phyloP scores from a whole-genome alignment of 805 yeast species.

The Isabelozyma rhagii region DNA sequence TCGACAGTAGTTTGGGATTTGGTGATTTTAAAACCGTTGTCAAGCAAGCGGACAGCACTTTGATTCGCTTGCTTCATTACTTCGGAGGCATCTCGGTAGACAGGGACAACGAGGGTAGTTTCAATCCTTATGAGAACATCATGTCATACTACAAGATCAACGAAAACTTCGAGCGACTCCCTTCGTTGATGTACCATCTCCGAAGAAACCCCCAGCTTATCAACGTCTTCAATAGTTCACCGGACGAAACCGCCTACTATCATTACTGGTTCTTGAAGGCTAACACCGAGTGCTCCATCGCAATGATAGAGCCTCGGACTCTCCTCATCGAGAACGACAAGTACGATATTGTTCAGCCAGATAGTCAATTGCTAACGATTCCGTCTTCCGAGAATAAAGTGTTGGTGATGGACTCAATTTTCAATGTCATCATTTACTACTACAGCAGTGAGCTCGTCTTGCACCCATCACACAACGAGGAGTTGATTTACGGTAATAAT shows the following conservation, averaged over 20 bases:
- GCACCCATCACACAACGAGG: constrained; percentile 26
- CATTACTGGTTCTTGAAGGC: constrained; percentile 28
- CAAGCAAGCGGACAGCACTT: constrained; percentile 20
- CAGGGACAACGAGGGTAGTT: constrained; percentile 1
- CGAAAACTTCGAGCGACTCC: constrained; percentile 24
- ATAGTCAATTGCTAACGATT: constrained; percentile 11
- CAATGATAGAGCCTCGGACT: constrained; percentile 29
- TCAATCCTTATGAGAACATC: constrained; percentile 20
- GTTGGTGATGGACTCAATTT: constrained; percentile 28
- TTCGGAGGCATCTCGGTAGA: constrained; percentile 23
- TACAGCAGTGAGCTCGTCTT: constrained; percentile 12
- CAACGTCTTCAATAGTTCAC: constrained; percentile 38
- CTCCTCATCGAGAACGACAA: constrained; percentile 8
- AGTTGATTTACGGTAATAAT: constrained; percentile 7
- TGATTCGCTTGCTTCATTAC: constrained; percentile 22
- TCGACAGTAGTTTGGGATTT: constrained; percentile 32
- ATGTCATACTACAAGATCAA: constrained; percentile 17
- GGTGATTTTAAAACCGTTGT: constrained; percentile 26
- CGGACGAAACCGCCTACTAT: constrained; percentile 44
- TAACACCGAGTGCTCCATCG: constrained; percentile 12
- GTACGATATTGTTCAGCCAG: constrained; percentile 10
- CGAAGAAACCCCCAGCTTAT: constrained; percentile 34
- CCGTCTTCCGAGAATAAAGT: constrained; percentile 7
- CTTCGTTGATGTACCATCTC: constrained; percentile 30
- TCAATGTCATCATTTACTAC: constrained; percentile 22